A percentile compares a stretch with the other conserved stretches of the same genome.
Evolutionary conservation across 805 yeast species (phyloP).

Genomic region (Lachancea thermotolerans): DNA sequence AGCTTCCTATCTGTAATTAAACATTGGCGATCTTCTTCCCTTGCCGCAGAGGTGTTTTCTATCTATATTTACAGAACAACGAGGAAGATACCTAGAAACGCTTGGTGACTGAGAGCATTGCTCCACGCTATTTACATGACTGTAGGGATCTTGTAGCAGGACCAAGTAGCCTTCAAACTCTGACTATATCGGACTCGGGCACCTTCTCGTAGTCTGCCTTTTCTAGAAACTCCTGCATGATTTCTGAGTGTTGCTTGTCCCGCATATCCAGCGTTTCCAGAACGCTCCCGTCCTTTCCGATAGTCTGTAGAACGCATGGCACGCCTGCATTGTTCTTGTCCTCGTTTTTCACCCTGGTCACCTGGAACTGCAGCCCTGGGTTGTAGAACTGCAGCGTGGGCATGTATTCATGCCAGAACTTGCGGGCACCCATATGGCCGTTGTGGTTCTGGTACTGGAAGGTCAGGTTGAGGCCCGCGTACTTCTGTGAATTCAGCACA

Average conservation of each 20-base stretch:
- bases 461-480: conserved; percentile 41
- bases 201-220: conserved; percentile 47
- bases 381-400: conserved; percentile 81
- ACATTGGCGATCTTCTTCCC: too few species aligned
- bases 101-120: too few species aligned
- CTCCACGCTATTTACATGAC: background rate
- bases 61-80: too few species aligned
- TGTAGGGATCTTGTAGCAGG: too few species aligned
- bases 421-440: conserved; percentile 63
- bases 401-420: conserved; percentile 67
- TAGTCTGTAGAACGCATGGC: conserved; percentile 24
- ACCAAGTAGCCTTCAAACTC: conserved; percentile 6
- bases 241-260: conserved; percentile 41
- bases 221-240: conserved; percentile 49
- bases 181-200: conserved; percentile 37
- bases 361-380: conserved; percentile 57
- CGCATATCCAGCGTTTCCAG: conserved; percentile 46
- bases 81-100: too few species aligned
- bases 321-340: conserved; percentile 19
- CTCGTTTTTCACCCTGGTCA: conserved; percentile 45
- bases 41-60: too few species aligned
- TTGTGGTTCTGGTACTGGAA: conserved; percentile 42
- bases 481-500: conserved; percentile 19
- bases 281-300: conserved; percentile 16
- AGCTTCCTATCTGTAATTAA: too few species aligned